Percentiles rank a stretch among this genome's conserved stretches.
Evolutionary conservation across 768 basidiomycete genomes (phyloP).

Genomic region (Trametes villosa): DNA sequence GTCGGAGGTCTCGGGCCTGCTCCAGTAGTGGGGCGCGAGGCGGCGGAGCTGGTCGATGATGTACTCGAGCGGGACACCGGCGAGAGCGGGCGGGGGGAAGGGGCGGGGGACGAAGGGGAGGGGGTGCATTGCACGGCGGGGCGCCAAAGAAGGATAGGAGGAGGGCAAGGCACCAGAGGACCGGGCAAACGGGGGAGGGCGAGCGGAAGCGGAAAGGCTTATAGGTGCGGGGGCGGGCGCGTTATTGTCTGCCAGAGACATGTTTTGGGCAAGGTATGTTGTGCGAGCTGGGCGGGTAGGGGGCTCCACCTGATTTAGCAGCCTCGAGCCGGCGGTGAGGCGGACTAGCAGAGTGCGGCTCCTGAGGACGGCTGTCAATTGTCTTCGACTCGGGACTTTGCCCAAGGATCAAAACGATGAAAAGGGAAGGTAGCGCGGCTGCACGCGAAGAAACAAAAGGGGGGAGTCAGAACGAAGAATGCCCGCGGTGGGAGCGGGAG

Average conservation of each 20-base stretch:
- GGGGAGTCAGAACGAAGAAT: conserved; percentile 12
- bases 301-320: conserved; percentile 24
- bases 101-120: conserved; percentile 53
- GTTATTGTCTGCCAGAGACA: conserved; percentile 34
- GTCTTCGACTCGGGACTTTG: conserved; percentile 17
- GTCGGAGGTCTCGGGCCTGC: conserved; percentile 74
- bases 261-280: conserved; percentile 25
- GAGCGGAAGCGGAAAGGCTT: conserved; percentile 21
- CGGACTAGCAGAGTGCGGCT: conserved; percentile 20
- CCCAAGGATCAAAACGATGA: conserved; percentile 16
- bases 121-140: conserved; percentile 36
- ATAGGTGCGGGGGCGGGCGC: conserved; percentile 20
- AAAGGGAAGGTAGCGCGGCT: conserved; percentile 8
- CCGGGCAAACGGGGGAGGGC: conserved; percentile 17
- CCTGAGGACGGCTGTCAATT: conserved; percentile 18
- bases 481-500: background rate
- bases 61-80: conserved; percentile 71
- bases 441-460: conserved; percentile 6
- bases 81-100: conserved; percentile 66
- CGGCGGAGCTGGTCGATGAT: conserved; percentile 70
- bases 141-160: conserved; percentile 23
- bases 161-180: conserved; percentile 22
- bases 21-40: conserved; percentile 73
- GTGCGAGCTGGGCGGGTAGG: conserved; percentile 3
- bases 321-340: conserved; percentile 27